Evolutionary conservation across 768 basidiomycete species (phyloP).

Genomic region (Leccinellum rugosiceps): DNA sequence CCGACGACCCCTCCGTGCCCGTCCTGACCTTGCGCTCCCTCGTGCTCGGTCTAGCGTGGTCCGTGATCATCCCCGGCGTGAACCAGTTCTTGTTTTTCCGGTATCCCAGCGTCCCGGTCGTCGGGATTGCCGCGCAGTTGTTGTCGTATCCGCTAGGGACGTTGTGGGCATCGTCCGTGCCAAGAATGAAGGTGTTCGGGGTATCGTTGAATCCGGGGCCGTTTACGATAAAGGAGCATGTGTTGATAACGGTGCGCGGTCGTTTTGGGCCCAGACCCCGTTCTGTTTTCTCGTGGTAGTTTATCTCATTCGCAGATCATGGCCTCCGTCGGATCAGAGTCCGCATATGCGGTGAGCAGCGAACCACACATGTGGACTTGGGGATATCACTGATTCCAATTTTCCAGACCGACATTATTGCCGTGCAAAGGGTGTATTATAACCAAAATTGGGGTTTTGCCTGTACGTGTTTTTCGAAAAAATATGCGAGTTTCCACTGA

Average conservation of each 20-base stretch:
- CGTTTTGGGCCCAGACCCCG: constrained; percentile 22
- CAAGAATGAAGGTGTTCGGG: constrained; percentile 55
- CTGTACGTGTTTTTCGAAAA: constrained; percentile 37
- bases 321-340: constrained; percentile 54
- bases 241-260: constrained; percentile 51
- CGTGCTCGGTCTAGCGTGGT: constrained; percentile 69
- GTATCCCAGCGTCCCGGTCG: constrained; percentile 62
- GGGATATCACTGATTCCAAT: neutral
- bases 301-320: constrained; percentile 36
- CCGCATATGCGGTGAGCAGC: constrained; percentile 55
- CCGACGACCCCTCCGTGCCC: constrained; percentile 63
- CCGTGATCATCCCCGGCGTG: constrained; percentile 59
- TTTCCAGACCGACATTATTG: constrained; percentile 59
- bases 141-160: constrained; percentile 68
- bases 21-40: constrained; percentile 65
- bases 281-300: neutral
- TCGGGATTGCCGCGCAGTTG: constrained; percentile 66
- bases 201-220: constrained; percentile 69
- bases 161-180: constrained; percentile 50
- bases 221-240: constrained; percentile 77
- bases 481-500: constrained; percentile 2
- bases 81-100: constrained; percentile 82
- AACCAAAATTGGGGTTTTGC: constrained; percentile 58
- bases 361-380: neutral
- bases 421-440: constrained; percentile 75